Evolutionary conservation across 306 rosid species (phyloP).

Genomic region (Glycine latifolia): DNA sequence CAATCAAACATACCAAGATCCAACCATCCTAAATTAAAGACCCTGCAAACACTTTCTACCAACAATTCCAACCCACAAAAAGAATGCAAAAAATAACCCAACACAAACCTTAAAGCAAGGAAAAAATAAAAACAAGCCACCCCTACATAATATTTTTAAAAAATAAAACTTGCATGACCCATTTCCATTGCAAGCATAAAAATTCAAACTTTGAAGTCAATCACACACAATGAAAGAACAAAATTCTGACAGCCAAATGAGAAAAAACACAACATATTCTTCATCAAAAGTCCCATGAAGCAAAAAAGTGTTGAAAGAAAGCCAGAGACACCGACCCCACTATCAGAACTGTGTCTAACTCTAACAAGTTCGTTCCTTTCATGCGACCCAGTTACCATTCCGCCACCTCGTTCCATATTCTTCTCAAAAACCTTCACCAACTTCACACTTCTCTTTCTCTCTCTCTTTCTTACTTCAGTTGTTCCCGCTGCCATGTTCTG

Average conservation of each 20-base stretch:
- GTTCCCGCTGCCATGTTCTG: constrained; percentile 52
- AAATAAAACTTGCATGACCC: constrained; percentile 34
- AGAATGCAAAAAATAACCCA: background rate
- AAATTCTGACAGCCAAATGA: background rate
- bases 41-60: constrained; percentile 1
- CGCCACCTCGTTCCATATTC: constrained; percentile 75
- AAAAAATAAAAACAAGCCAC: constrained; percentile 21
- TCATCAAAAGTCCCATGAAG: background rate
- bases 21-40: constrained; percentile 14
- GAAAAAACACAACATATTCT: background rate
- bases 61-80: background rate
- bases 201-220: constrained; percentile 35
- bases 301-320: background rate
- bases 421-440: constrained; percentile 54
- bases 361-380: constrained; percentile 85
- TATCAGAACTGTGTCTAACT: constrained; percentile 80
- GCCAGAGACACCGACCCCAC: constrained; percentile 64
- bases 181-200: constrained; percentile 38
- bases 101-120: background rate
- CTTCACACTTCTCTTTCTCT: constrained; percentile 44
- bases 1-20: constrained; percentile 35
- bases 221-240: constrained; percentile 5
- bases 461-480: constrained; percentile 36
- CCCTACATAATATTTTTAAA: background rate
- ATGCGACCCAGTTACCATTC: constrained; percentile 85